Evolutionary conservation across 371 early-diverging fungal genomes (phyloP), one percentile per base, ranked within the genome.

Genomic region (Catenaria anguillulae): DNA sequence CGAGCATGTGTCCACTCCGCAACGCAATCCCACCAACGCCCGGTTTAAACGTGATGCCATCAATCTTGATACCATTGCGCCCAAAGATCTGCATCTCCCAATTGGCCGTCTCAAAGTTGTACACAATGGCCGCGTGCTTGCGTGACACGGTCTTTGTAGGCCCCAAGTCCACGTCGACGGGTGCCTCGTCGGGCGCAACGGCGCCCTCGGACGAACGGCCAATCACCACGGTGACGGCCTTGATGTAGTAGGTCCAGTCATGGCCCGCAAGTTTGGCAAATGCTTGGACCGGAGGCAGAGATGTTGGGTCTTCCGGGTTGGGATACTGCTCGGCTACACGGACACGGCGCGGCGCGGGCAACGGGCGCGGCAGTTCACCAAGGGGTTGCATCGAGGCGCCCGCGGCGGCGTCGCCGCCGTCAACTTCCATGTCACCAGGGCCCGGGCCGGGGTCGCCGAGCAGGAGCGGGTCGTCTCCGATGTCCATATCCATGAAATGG

Each of bases 221-320:
- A 54, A 92, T 67, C 23, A 82, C 78, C 2, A 89, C 84, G 62
- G 84, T 80, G 4, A 89, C 73, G 13, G 85, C 85, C 59, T 84
- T 81, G 62, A 92, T 82, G 62, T 85, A 90, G 68, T 89, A 90
- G 61, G 84, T 84, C 64, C 86, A 83, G 26, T 83, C 81, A 17
- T 84, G 81, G 33, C 90, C 88, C 70, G 89, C 88, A 17, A 92
- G 78, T 68, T 90, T 92, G 21, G 92, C 92, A 69, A 88, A 92
- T 0, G 92, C 91, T 67, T 87, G 87, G 24, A 88, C 85, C 1
- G 86, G 84, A 5, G 73, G 75, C 29, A 5, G 42, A n/a, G 4
- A 8, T 2, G 24, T 3, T 12, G 24, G 26, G 61, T 48, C 48
- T 10, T 33, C 43, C 23, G 61, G 61, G 33, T 24, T 24, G 10